Base-by-base conservation (phyloP, 2,329 filamentous ascomycete species). In the Piedraia hortae region DNA sequence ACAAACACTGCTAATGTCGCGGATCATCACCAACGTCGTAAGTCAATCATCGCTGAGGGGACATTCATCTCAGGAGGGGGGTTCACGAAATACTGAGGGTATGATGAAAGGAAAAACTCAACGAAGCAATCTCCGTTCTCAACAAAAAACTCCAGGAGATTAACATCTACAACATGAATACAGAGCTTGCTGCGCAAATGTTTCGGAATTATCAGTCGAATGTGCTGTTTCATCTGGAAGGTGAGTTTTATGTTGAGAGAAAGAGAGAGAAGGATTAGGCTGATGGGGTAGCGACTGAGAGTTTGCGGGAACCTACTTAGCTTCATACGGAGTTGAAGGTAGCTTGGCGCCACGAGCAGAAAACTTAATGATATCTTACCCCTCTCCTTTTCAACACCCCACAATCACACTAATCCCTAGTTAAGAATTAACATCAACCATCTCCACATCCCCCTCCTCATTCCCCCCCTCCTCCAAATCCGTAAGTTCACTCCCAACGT, bases 171-270 rank as follows among this genome's bases (percentile, higher is more conserved):
- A 97, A 93, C 45, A 91, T 93, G 78, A 89, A 97, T 41, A 77
- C 91, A 16, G 85, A 93, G 50, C 59, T 93, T 3, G 85, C 93
- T 4, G 80, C 82, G 1, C 82, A 93, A 43, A 97, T 97, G 85
- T 97, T 93, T 56, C 91, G 93, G 53, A 97, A 93, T 49, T 97
- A 97, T 44, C 80, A 91, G 45, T 90, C 78, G 6, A 97, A 93
- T 37, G 82, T 93, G 8, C 53, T 93, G 4, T 93, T 97, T 44
- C 85, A 97, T 38, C 58, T 97, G 4, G 85, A 93, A 65, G 85
- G 85, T 88, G 24, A 13, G 25, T 7, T 4, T 12, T 10, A 8
- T 6, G 16, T 14, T n/a, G n/a, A n/a, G n/a, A n/a, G 12, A 12
- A 18, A 4, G 13, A 10, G 18, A 10, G 10, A n/a, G 3, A n/a